phyloP scores from a whole-genome alignment of 164 flowering plant genomes.

The Protea cynaroides region DNA sequence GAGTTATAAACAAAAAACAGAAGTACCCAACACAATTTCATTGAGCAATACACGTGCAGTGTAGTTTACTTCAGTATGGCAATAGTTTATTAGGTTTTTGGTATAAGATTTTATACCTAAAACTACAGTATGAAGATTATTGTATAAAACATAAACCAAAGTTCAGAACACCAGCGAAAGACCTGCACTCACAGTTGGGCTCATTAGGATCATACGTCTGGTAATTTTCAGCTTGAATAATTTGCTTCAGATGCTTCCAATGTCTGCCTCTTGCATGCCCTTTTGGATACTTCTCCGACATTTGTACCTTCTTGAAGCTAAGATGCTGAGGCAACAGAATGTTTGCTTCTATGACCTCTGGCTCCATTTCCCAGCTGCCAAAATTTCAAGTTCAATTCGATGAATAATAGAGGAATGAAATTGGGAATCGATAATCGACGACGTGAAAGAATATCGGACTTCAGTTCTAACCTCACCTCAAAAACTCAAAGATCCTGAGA shows the following conservation, averaged over 20 bases:
- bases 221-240: conserved; percentile 81
- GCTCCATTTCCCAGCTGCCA: conserved; percentile 46
- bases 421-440: too few species aligned
- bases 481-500: too few species aligned
- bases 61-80: too few species aligned
- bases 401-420: too few species aligned
- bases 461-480: too few species aligned
- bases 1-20: too few species aligned
- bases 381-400: not conserved
- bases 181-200: conserved; percentile 63
- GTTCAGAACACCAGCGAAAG: not conserved
- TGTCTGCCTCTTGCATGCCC: conserved; percentile 77
- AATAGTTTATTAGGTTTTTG: too few species aligned
- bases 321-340: conserved; percentile 65
- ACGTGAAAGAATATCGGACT: too few species aligned
- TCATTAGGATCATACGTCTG: conserved; percentile 58
- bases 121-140: not conserved
- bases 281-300: conserved; percentile 85
- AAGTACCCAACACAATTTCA: not conserved
- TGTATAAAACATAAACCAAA: not conserved
- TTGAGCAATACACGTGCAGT: too few species aligned
- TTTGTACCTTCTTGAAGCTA: conserved; percentile 73
- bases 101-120: not conserved
- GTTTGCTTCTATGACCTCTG: conserved; percentile 71
- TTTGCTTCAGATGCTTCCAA: conserved; percentile 96